Base-by-base conservation (phyloP, 2,329 filamentous ascomycete species). In the Colletotrichum liriopes region DNA sequence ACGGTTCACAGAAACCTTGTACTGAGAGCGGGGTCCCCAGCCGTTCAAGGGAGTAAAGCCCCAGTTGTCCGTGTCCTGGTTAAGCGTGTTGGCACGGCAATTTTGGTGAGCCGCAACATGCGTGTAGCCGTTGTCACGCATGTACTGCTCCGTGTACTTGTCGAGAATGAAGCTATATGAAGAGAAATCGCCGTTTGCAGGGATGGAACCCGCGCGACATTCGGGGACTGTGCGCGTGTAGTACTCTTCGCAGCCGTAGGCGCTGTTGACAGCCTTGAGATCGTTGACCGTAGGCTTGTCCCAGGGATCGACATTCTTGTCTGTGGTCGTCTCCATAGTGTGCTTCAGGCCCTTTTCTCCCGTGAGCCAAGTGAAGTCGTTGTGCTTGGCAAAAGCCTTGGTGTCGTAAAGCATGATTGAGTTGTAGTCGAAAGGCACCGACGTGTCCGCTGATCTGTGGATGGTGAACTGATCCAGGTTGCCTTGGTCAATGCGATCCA, bases 391-490 rank as follows among this genome's bases (percentile, higher is more conserved):
- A 29, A 55, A 63, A 23, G 29, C 65, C 16, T 63, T 63, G n/a
- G 20, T 26, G 5, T 39, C 9, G 60, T 58, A 69, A 3, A 69
- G 23, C 66, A 69, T 69, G 61, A 69, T 51, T 14, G 66, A 69
- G 43, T 69, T 69, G 43, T 69, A 69, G 66, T 69, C 66, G 2
- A 69, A 69, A 1, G 66, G 66, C 1, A 69, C 12, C 5, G 66
- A 69, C 1, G 32, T 49, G 20, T 58, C 20, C 12, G 66, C 65
- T 5, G 5, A 1, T 7, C 1, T 0, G 1, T 23, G 1, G 29
- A 56, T 51, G 2, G 4, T 8, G 23, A 58, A 69, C 43, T 65
- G 60, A 9, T 35, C 12, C 26, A 43, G 2, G 3, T 32, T 23
- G 32, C 23, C 14, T 11, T 16, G 7, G 18, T 26, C 12, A 20